A percentile compares a stretch with the other conserved stretches of the same genome.
Conservation (phyloP, 495 filamentous ascomycete species). For the Aspergillus steynii region DNA sequence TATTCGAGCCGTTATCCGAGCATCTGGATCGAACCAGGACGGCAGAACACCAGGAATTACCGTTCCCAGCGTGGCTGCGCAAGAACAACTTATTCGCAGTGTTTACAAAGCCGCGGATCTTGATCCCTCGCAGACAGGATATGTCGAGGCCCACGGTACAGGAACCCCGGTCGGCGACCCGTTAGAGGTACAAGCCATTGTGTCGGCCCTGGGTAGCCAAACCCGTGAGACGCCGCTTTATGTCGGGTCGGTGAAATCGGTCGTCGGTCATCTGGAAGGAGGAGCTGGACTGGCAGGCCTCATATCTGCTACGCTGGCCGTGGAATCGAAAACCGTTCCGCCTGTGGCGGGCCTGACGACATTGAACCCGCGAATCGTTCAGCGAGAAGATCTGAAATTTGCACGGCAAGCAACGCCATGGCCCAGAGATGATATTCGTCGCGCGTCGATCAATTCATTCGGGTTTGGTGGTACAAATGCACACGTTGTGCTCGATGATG, state of each 20-base stretch:
- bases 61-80: conserved; percentile 31
- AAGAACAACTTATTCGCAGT: conserved; percentile 26
- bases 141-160: conserved; percentile 46
- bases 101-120: conserved; percentile 25
- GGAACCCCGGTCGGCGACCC: conserved; percentile 41
- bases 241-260: conserved; percentile 38
- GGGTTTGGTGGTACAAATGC: too few species aligned
- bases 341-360: conserved; percentile 38
- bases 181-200: neutral
- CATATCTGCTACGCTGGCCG: conserved; percentile 59
- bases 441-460: too few species aligned
- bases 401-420: too few species aligned
- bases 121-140: conserved; percentile 26
- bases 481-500: too few species aligned
- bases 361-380: conserved; percentile 32
- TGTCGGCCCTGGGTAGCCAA: neutral
- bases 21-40: conserved; percentile 39
- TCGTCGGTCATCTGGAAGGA: conserved; percentile 57
- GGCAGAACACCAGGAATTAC: conserved; percentile 41
- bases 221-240: conserved; percentile 19
- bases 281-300: conserved; percentile 58
- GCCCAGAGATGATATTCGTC: too few species aligned
- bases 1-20: conserved; percentile 46
- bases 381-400: too few species aligned
- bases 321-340: conserved; percentile 50